Evolutionary conservation across 1,139 yeast species (phyloP).

Genomic region (Protomyces inundatus): DNA sequence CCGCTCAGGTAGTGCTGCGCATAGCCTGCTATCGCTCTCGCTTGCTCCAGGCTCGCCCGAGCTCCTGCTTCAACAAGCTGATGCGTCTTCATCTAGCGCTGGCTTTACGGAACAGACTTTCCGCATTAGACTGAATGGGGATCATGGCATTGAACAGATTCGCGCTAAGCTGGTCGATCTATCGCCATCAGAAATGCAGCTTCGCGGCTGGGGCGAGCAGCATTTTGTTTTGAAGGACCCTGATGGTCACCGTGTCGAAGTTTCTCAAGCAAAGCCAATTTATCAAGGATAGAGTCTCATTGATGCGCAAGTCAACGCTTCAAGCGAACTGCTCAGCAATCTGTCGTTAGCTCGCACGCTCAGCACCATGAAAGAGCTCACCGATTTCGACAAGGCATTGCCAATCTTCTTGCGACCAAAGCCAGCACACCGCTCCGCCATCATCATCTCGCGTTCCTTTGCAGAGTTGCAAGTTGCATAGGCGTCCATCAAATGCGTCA

Average conservation of each 20-base stretch:
- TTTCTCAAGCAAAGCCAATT: constrained; percentile 4
- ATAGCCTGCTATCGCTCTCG: background rate
- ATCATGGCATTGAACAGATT: background rate
- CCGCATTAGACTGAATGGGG: background rate
- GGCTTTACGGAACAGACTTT: background rate
- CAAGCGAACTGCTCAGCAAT: background rate
- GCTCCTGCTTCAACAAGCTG: background rate
- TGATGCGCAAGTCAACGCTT: background rate
- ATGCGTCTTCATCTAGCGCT: background rate
- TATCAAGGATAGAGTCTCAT: constrained; percentile 3
- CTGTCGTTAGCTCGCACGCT: background rate
- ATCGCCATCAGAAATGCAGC: background rate
- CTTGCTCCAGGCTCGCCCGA: background rate
- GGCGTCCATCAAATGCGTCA: constrained; percentile 47
- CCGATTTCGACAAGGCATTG: constrained; percentile 25
- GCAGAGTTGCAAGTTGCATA: constrained; percentile 39
- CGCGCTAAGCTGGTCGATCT: background rate
- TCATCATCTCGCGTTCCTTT: constrained; percentile 40
- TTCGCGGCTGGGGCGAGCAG: constrained; percentile 9
- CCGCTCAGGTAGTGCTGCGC: background rate
- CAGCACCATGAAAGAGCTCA: background rate
- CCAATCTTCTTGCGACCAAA: constrained; percentile 28
- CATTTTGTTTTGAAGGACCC: background rate
- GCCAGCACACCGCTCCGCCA: constrained; percentile 18
- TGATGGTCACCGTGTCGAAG: background rate